Percentiles rank a stretch among this genome's conserved stretches.
These are phyloP conservation scores for Acer yangbiense DNA, from an alignment of 345 rosid species.

Conservation along the genomic window DNA sequence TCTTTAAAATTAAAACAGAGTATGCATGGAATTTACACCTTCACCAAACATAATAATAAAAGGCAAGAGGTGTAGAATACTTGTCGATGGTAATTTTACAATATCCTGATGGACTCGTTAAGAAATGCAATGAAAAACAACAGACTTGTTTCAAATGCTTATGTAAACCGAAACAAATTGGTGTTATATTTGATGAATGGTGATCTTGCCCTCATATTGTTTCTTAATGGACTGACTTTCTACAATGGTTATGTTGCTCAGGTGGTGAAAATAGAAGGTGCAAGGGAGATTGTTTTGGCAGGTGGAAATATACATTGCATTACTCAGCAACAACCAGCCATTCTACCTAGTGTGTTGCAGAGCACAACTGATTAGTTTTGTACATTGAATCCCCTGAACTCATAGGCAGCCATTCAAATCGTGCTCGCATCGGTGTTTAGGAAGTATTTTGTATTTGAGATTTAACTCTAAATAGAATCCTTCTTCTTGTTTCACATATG, in stretches of 20 bases:
- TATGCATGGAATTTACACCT: no score
- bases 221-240: background rate
- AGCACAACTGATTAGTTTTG: background rate
- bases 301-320: slow-evolving; percentile 98
- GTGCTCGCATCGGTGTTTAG: background rate
- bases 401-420: background rate
- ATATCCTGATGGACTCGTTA: background rate
- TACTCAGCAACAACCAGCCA: slow-evolving; percentile 84
- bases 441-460: no score
- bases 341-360: slow-evolving; percentile 17
- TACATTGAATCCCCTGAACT: background rate
- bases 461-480: no score
- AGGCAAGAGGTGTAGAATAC: background rate
- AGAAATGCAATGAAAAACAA: background rate
- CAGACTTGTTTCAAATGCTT: background rate
- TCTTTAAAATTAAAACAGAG: no score
- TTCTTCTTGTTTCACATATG: no score
- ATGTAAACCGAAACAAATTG: background rate
- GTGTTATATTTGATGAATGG: background rate
- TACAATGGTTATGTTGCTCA: slow-evolving; percentile 23
- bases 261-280: slow-evolving; percentile 77
- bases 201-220: background rate
- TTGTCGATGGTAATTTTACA: background rate
- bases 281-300: slow-evolving; percentile 82
- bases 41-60: background rate